Conservation (phyloP, 228 moss, liverwort and hornwort species). For the Sphagnum magellanicum region DNA sequence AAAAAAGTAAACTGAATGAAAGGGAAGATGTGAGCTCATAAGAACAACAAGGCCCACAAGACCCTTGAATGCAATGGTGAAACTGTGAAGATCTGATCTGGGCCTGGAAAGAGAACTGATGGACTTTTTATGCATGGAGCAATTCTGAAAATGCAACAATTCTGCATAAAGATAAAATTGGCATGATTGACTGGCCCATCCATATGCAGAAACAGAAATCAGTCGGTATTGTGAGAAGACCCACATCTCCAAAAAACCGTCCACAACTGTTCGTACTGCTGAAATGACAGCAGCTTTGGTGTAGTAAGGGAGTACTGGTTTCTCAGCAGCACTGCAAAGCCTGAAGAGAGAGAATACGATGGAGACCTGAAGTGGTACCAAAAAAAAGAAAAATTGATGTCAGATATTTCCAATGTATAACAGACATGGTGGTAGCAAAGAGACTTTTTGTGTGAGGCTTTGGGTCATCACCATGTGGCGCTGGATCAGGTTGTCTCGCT, state of each 20-base stretch:
- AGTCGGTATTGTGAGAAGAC: too few species aligned
- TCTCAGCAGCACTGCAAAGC: constrained; percentile 58
- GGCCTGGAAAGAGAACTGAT: too few species aligned
- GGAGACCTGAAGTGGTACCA: constrained; percentile 50
- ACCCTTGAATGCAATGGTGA: too few species aligned
- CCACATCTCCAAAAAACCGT: constrained; percentile 88
- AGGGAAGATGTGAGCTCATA: too few species aligned
- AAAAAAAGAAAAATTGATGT: not conserved
- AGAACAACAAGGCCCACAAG: too few species aligned
- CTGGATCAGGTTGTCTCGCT: constrained; percentile 75
- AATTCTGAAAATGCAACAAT: too few species aligned
- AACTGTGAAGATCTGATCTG: too few species aligned
- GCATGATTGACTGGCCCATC: too few species aligned
- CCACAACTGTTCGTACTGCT: constrained; percentile 71
- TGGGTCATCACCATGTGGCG: constrained; percentile 56
- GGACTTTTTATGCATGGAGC: too few species aligned
- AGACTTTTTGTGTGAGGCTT: too few species aligned
- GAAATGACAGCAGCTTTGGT: constrained; percentile 45
- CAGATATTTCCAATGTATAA: not conserved
- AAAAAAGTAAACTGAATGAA: not conserved
- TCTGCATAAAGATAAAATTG: too few species aligned
- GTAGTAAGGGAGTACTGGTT: constrained; percentile 49
- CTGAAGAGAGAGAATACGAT: constrained; percentile 71
- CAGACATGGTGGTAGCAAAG: not conserved
- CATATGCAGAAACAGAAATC: too few species aligned